Evolutionary conservation across 1,284 basidiomycete species (phyloP).

Genomic region (Leccinum subspadiceum): DNA sequence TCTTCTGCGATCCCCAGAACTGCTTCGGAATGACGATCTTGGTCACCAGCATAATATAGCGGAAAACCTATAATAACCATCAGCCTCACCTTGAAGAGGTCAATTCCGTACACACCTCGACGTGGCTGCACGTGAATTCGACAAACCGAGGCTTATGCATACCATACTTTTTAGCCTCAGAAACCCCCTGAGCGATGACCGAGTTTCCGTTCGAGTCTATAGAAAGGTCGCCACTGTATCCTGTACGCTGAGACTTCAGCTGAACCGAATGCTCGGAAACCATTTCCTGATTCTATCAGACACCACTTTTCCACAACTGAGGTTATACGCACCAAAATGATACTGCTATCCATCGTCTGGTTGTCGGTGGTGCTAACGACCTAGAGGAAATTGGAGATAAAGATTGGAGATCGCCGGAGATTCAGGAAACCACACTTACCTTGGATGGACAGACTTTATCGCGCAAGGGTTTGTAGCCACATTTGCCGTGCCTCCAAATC

Average conservation of each 20-base stretch:
- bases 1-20: slow-evolving; percentile 78
- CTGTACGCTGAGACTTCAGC: slow-evolving; percentile 49
- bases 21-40: slow-evolving; percentile 70
- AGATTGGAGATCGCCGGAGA: neutral
- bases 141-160: slow-evolving; percentile 72
- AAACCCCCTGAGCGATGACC: slow-evolving; percentile 41
- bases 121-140: slow-evolving; percentile 67
- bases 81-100: neutral
- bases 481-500: slow-evolving; percentile 67
- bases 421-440: slow-evolving; percentile 37
- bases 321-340: slow-evolving; percentile 52
- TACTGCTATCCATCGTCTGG: slow-evolving; percentile 46
- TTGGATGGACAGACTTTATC: slow-evolving; percentile 74
- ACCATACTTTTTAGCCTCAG: slow-evolving; percentile 46
- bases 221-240: slow-evolving; percentile 37
- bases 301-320: neutral
- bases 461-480: slow-evolving; percentile 67
- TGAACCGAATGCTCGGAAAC: slow-evolving; percentile 67
- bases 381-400: slow-evolving; percentile 14
- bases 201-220: slow-evolving; percentile 48
- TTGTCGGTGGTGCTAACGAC: slow-evolving; percentile 33
- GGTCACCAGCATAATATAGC: slow-evolving; percentile 65
- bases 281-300: slow-evolving; percentile 50
- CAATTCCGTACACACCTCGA: slow-evolving; percentile 46
- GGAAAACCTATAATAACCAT: slow-evolving; percentile 56